These are phyloP conservation scores for Cyamopsis tetragonoloba DNA, from an alignment of 306 rosid species.

Conservation along the genomic window DNA sequence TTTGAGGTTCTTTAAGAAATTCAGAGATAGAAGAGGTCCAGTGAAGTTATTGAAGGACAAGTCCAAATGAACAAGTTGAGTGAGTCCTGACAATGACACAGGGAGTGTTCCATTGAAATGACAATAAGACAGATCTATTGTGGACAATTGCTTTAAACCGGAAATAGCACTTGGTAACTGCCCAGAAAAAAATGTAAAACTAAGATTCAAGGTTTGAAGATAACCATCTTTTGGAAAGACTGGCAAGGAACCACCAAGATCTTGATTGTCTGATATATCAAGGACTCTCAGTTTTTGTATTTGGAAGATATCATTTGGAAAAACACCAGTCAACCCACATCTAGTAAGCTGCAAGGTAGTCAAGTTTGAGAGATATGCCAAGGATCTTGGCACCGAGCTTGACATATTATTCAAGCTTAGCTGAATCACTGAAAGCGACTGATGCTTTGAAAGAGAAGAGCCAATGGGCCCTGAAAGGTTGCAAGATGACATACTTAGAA, in stretches of 20 bases:
- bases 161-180: not conserved
- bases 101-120: constrained; percentile 24
- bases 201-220: constrained; percentile 13
- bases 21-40: constrained; percentile 25
- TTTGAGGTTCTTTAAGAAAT: not conserved
- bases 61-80: constrained; percentile 12
- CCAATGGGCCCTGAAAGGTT: constrained; percentile 29
- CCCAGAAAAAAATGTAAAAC: constrained; percentile 24
- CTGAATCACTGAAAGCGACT: not conserved
- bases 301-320: constrained; percentile 24
- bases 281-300: constrained; percentile 1
- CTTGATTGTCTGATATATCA: constrained; percentile 15
- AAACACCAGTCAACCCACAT: not conserved
- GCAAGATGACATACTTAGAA: constrained; percentile 29
- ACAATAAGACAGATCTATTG: constrained; percentile 1
- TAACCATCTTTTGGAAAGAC: constrained; percentile 11
- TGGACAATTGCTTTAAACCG: constrained; percentile 19
- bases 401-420: constrained; percentile 18
- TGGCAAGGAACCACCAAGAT: constrained; percentile 23
- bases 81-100: constrained; percentile 1
- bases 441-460: constrained; percentile 17
- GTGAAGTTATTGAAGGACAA: constrained; percentile 21
- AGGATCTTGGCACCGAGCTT: constrained; percentile 14
- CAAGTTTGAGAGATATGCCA: constrained; percentile 16
- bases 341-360: not conserved